Evolutionary conservation across 163 green algal genomes (phyloP), one percentile per base, ranked within the genome.

Genomic region (Scenedesmus sp.): DNA sequence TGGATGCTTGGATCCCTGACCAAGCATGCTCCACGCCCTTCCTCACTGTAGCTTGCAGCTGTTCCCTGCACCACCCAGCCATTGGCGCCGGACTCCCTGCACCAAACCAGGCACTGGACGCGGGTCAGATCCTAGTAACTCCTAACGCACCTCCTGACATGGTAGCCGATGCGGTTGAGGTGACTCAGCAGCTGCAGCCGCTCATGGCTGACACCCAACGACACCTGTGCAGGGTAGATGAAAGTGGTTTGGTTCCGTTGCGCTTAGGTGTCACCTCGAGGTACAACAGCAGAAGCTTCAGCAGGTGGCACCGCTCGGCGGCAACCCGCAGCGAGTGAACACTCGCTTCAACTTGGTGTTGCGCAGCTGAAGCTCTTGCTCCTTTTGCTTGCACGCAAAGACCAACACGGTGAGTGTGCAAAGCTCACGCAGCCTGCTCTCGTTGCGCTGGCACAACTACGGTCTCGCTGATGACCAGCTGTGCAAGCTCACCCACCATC

Each of bases 121-220:
- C 53, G 22, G 53, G 53, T 24, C 13, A 65, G 53, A 65, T 13
- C 53, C 18, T 3, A 0, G 0, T 26, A 13, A 13, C 15, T 18
- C 35, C 73, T 49, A 15, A 3, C 81, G 3, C 46, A 89, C 85
- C 85, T 70, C 56, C 51, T 84, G 70, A 90, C 72, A 30, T 59
- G 46, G 22, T 65, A 90, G 46, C 85, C 85, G 2, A 90, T 37
- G 33, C 85, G 43, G 49, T 42, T 76, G 6, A 90, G 85, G 72
- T 90, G 85, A 44, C 65, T 84, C 46, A 90, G 61, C 44, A 84
- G 35, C n/a, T 43, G 72, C 72, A 90, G 72, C 15, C 72, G 30
- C 7, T 49, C n/a, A 18, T 42, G 72, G 24, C 18, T 33, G 5
- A 90, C 43, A 51, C 70, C 85, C 49, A 90, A 18, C 1, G 13